Evolutionary conservation across 768 basidiomycete species (phyloP).

Genomic region (Lactarius vividus): DNA sequence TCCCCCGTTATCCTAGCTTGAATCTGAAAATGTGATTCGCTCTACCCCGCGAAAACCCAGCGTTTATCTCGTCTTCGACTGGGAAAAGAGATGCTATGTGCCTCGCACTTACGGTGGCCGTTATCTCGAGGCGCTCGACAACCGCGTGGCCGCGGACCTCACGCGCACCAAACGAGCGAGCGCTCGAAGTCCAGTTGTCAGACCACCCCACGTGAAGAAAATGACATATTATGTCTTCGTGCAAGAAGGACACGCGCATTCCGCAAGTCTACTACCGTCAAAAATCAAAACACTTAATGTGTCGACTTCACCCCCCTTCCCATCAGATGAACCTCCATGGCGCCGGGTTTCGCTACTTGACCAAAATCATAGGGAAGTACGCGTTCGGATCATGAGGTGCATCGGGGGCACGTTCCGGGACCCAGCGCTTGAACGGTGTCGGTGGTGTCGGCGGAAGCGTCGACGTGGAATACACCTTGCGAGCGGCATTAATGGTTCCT

Average conservation of each 20-base stretch:
- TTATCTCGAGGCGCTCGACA: background rate
- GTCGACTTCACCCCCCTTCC: background rate
- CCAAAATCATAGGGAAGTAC: conserved; percentile 80
- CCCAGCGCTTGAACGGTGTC: conserved; percentile 67
- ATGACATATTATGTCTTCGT: background rate
- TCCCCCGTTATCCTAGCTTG: background rate
- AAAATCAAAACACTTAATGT: background rate
- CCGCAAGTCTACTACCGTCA: conserved; percentile 2
- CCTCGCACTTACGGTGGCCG: background rate
- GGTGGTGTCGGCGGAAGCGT: conserved; percentile 77
- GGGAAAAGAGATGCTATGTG: background rate
- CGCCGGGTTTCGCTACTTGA: conserved; percentile 34
- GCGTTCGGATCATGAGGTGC: conserved; percentile 80
- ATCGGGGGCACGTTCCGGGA: conserved; percentile 63
- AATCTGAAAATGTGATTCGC: background rate
- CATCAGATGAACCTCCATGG: background rate
- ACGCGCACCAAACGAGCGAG: background rate
- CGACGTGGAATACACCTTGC: conserved; percentile 57
- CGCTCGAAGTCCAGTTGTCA: background rate
- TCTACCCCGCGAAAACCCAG: conserved; percentile 17
- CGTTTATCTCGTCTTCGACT: background rate
- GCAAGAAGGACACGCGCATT: conserved; percentile 4
- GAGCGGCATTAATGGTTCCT: conserved; percentile 52
- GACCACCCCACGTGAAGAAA: background rate
- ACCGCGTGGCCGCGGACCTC: conserved; percentile 18